Conservation (phyloP, 306 rosid genomes). For the Ormosia semicastrata region DNA sequence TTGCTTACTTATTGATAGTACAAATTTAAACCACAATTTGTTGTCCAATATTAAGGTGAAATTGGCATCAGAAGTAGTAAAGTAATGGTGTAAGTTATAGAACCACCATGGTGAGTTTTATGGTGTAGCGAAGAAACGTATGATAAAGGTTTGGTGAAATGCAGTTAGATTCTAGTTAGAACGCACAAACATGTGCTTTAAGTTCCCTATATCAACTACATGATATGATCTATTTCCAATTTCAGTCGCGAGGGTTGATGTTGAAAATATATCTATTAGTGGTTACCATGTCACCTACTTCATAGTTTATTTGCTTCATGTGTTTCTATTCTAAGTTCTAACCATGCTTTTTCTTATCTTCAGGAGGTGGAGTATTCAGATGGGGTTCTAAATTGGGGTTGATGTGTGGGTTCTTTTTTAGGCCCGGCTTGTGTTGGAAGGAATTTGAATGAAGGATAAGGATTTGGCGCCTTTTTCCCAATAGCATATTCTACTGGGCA, state of each 20-base stretch:
- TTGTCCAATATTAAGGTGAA: neutral
- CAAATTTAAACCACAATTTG: neutral
- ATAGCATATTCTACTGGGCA: constrained; percentile 8
- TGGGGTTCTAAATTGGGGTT: constrained; percentile 35
- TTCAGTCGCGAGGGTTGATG: neutral
- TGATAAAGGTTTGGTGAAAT: neutral
- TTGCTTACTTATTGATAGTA: neutral
- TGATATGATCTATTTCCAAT: neutral
- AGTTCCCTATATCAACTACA: neutral
- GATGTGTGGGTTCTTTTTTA: neutral
- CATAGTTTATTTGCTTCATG: neutral
- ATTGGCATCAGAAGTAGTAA: neutral
- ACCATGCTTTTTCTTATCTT: constrained; percentile 10
- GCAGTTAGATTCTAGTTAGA: neutral
- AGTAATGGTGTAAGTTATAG: neutral
- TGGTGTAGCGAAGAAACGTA: neutral
- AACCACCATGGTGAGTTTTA: neutral
- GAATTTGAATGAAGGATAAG: neutral
- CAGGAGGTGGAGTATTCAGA: constrained; percentile 46
- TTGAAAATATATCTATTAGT: neutral
- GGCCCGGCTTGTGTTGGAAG: neutral
- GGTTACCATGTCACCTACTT: neutral
- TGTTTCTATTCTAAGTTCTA: neutral
- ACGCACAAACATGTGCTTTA: neutral
- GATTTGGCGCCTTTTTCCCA: no score